Evolutionary conservation across 73 alveolate species (phyloP).

Genomic region (Symbiodinium natans): DNA sequence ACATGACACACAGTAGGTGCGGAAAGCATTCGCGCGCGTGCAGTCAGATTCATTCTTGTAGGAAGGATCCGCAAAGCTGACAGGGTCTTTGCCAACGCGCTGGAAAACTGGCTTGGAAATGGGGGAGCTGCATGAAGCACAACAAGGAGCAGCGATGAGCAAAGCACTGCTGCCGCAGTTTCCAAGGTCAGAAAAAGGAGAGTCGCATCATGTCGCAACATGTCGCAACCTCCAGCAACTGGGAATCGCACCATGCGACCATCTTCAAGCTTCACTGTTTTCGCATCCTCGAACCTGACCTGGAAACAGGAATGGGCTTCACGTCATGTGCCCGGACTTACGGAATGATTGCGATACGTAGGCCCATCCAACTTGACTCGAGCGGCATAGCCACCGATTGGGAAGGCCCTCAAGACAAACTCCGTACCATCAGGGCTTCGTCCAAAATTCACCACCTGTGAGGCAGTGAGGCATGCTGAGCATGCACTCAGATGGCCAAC

Average conservation of each 20-base stretch:
- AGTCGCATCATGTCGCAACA: background rate
- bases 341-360: no score
- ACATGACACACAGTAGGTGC: no score
- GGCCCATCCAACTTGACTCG: background rate
- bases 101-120: no score
- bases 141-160: background rate
- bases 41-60: no score
- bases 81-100: no score
- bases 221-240: background rate
- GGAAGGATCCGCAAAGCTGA: no score
- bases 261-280: constrained; percentile 40
- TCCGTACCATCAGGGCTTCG: constrained; percentile 63
- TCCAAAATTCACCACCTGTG: constrained; percentile 51
- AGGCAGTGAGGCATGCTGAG: no score
- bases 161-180: no score
- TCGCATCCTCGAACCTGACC: constrained; percentile 66
- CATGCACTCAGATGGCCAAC: no score
- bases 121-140: background rate
- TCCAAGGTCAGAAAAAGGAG: no score
- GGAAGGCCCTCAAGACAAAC: constrained; percentile 56
- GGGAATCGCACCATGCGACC: constrained; percentile 29
- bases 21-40: no score
- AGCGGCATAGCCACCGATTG: constrained; percentile 71
- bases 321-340: background rate
- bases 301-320: background rate